These are phyloP conservation scores for Starmerella bombi DNA, from an alignment of 805 yeast genomes.

Conservation along the genomic window DNA sequence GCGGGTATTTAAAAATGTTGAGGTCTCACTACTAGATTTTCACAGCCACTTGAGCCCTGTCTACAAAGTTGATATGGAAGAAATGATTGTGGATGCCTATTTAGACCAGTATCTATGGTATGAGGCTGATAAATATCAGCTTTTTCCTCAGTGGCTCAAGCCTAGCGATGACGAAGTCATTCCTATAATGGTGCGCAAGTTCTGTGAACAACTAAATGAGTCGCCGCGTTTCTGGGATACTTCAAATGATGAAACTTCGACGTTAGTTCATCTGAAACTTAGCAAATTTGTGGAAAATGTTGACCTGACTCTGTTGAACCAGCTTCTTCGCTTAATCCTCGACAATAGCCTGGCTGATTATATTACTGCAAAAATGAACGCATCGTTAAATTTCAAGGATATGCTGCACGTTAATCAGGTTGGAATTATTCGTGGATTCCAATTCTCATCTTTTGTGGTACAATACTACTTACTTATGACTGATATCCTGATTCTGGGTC, in stretches of 20 bases:
- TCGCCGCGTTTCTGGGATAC: constrained; percentile 68
- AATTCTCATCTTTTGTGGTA: constrained; percentile 75
- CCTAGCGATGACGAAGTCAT: constrained; percentile 92
- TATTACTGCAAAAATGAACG: constrained; percentile 77
- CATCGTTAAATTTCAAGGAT: constrained; percentile 72
- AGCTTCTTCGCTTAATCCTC: constrained; percentile 63
- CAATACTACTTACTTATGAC: constrained; percentile 82
- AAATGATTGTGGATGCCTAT: constrained; percentile 92
- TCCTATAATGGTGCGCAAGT: constrained; percentile 78
- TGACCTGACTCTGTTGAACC: constrained; percentile 74
- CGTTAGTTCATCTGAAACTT: constrained; percentile 66
- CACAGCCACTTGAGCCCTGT: constrained; percentile 76
- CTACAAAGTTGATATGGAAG: constrained; percentile 78
- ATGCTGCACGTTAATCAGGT: constrained; percentile 86
- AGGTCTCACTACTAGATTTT: constrained; percentile 80
- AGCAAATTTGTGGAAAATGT: constrained; percentile 67
- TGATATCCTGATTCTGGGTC: constrained; percentile 71
- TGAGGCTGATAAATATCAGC: constrained; percentile 72
- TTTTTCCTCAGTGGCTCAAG: constrained; percentile 93
- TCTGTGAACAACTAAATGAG: constrained; percentile 86
- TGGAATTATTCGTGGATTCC: constrained; percentile 80
- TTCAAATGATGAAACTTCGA: constrained; percentile 60
- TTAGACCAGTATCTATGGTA: constrained; percentile 93
- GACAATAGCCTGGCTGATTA: constrained; percentile 92
- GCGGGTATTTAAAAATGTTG: constrained; percentile 81